Evolutionary conservation across 176 grass and related monocot species (phyloP), one percentile per base, ranked within the genome.

Genomic region (Poa pratensis): DNA sequence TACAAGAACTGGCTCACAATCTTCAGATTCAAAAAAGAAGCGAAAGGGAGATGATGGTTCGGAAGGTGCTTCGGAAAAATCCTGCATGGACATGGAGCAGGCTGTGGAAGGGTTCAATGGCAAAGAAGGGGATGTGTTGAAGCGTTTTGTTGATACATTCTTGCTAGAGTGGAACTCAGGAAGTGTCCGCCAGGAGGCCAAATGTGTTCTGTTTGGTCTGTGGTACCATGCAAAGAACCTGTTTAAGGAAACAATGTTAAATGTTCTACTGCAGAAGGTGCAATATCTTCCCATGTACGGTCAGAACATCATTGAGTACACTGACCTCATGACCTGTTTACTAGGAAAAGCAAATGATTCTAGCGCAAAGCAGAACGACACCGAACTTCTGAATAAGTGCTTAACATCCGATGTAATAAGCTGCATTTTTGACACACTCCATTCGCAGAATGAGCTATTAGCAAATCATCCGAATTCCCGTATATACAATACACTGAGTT

Each of bases 381-480:
- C 68, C 69, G 96, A 94, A 69, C 75, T 95, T 80, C 34, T 95
- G 61, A 90, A 80, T 68, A 90, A 84, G 84, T 98, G 93, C 69
- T 86, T 98, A 72, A 89, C 89, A 81, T 69, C 91, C 78, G 96
- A 98, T 77, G 91, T 90, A 39, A 87, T 95, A 87, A 94, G 66
- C 62, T 94, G 89, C 84, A 98, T 98, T 86, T 98, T 85, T 87
- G 86, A 87, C 63, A 95, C 96, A 35, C 91, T 95, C 32, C 96
- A 98, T 87, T 88, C 87, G 1, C 93, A 98, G 89, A 98, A 98
- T 87, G 96, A 98, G 78, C 81, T 98, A 62, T 89, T 98, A 77
- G 96, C 96, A 87, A 98, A 98, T 88, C 96, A 98, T 90, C 96
- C 96, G 59, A 98, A 95, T 84, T 98, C 96, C 16, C 91, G 88